Evolutionary conservation across 345 rosid genomes (phyloP).

Genomic region (Populus euphratica): DNA sequence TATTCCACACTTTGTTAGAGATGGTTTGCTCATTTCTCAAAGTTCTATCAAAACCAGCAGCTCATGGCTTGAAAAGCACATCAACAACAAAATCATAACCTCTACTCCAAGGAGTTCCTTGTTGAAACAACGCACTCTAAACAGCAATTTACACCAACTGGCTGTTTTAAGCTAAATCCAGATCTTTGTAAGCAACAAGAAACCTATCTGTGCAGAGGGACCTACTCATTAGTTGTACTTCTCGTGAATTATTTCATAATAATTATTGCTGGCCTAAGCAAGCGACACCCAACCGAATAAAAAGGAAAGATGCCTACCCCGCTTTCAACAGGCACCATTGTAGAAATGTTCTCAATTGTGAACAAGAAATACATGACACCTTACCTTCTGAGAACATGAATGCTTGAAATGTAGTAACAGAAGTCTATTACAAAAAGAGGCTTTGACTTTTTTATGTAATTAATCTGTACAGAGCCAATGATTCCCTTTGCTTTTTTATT

Average conservation of each 20-base stretch:
- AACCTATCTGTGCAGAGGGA: not conserved
- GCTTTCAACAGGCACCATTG: not conserved
- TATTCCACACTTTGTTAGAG: not conserved
- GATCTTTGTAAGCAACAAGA: not conserved
- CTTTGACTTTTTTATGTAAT: conserved; percentile 25
- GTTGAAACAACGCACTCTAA: not conserved
- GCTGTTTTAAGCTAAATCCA: not conserved
- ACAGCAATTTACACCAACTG: not conserved
- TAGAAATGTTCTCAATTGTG: not conserved
- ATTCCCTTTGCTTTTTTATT: conserved; percentile 19
- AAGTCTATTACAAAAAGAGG: conserved; percentile 14
- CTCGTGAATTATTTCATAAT: not conserved
- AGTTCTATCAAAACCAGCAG: not conserved
- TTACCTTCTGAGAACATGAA: conserved; percentile 5
- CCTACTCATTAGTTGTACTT: not conserved
- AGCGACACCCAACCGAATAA: not conserved
- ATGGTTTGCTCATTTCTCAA: not conserved
- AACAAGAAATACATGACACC: not conserved
- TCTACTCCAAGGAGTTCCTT: not conserved
- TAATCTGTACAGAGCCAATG: conserved; percentile 7
- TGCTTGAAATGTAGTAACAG: conserved; percentile 38
- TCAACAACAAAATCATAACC: not conserved
- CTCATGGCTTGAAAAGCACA: conserved; percentile 1
- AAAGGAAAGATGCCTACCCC: not conserved
- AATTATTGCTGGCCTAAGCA: not conserved